Evolutionary conservation across 257 asterid genomes (phyloP), one percentile per base, ranked within the genome.

Genomic region (Echium plantagineum): DNA sequence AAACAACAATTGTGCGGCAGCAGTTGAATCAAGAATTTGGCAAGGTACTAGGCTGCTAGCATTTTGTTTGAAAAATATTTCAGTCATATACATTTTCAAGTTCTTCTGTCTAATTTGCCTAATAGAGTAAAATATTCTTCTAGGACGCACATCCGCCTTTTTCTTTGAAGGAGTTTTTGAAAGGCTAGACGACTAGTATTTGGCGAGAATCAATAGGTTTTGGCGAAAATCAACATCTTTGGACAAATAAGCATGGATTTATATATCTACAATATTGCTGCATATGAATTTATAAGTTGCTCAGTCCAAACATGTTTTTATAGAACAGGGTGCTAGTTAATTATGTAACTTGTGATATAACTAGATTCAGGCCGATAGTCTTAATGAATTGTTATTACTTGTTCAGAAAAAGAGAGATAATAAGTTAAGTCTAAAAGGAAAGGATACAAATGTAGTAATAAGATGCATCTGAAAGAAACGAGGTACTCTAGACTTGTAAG

Each of bases 1-100:
- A 91, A 75, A 74, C 86, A 55, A 76, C 96, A 17, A 83, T 84
- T 48, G 96, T 79, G 62, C 69, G 78, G 60, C 94, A 85, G 74
- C 78, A 71, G 80, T 77, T 87, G 71, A 81, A 77, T 65, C 84
- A 85, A 69, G 98, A 91, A 68, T 68, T 61, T 53, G 79, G 80
- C 77, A 87, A 91, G 96, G 98, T 90, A 42, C 17, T 69, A 52
- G 66, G 69, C 62, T 60, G 31, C 56, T 59, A 35, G 55, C 53
- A 57, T 19, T 49, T 74, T 42, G 30, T 4, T 69, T 63, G 35
- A 63, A 10, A 55, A 61, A 19, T 59, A 42, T 52, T 56, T 59
- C 54, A 12, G 46, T 51, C 18, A 38, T 61, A 9, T 21, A 54
- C 9, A 21, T 54, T 55, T 31, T 6, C 6, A 21, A 15, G 16